Conservation (phyloP, 345 rosid genomes). For the Corchorus olitorius region DNA sequence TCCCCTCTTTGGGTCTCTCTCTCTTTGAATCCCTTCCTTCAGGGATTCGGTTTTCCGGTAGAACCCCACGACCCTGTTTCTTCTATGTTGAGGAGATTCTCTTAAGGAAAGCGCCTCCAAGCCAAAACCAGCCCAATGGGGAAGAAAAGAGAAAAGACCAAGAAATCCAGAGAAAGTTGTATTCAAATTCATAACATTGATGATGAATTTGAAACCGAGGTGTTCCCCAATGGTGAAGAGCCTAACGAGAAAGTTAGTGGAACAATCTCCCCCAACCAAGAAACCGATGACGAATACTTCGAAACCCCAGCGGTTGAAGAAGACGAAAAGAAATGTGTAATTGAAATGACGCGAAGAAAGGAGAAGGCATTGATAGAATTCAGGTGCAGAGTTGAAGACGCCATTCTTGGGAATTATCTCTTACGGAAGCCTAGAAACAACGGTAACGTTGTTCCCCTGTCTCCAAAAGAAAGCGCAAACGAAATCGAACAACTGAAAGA, state of each 20-base stretch:
- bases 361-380: constrained; percentile 47
- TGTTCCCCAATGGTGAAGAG: neutral
- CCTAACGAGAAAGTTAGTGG: neutral
- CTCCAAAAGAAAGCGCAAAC: constrained; percentile 3
- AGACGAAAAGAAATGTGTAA: neutral
- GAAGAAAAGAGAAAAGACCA: neutral
- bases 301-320: neutral
- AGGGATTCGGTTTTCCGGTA: neutral
- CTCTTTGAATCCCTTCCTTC: neutral
- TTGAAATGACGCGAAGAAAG: constrained; percentile 31
- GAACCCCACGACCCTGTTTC: neutral
- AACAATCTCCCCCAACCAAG: neutral
- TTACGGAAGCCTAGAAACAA: constrained; percentile 23
- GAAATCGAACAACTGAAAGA: constrained; percentile 23
- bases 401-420: constrained; percentile 47
- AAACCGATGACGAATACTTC: neutral
- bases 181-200: neutral
- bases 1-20: neutral
- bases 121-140: neutral
- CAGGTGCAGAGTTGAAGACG: constrained; percentile 47
- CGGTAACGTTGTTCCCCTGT: neutral
- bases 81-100: neutral
- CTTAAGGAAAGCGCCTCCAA: neutral
- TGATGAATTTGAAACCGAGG: neutral
- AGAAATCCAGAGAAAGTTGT: neutral